Percentiles rank a stretch among this genome's conserved stretches.
phyloP scores from a whole-genome alignment of 805 yeast genomes.

The Candida palmyrensis region DNA sequence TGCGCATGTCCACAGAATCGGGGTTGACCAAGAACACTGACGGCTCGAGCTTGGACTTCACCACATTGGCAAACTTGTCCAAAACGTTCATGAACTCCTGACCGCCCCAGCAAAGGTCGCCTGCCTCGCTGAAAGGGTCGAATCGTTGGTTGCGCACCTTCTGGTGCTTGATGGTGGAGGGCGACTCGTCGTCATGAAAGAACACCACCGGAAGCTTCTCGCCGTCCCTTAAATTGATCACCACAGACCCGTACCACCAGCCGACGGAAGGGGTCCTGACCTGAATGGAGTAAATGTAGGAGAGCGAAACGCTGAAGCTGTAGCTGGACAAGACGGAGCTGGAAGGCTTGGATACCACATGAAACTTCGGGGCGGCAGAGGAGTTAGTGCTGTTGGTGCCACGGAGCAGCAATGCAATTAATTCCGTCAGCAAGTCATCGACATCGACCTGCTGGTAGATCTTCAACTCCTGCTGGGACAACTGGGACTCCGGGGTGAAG shows the following conservation, averaged over 20 bases:
- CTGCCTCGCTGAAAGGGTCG: conserved; percentile 62
- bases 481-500: conserved; percentile 58
- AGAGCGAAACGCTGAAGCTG: conserved; percentile 61
- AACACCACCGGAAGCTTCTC: conserved; percentile 78
- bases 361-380: neutral
- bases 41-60: conserved; percentile 65
- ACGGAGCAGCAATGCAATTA: conserved; percentile 13
- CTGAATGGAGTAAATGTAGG: conserved; percentile 71
- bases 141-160: conserved; percentile 57
- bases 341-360: conserved; percentile 47
- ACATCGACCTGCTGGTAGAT: conserved; percentile 49
- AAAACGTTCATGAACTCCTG: conserved; percentile 61
- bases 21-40: conserved; percentile 78
- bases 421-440: conserved; percentile 19
- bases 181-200: conserved; percentile 86
- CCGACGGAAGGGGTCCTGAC: conserved; percentile 78
- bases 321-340: conserved; percentile 51
- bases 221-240: conserved; percentile 63
- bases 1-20: conserved; percentile 54
- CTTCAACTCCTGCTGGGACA: conserved; percentile 40
- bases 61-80: conserved; percentile 52
- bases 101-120: conserved; percentile 86
- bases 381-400: conserved; percentile 1
- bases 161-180: conserved; percentile 64
- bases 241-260: conserved; percentile 88